A percentile compares a stretch with the other conserved stretches of the same genome.
Evolutionary conservation across 2,329 filamentous ascomycete species (phyloP).

Genomic region (Arthrobotrys iridis): DNA sequence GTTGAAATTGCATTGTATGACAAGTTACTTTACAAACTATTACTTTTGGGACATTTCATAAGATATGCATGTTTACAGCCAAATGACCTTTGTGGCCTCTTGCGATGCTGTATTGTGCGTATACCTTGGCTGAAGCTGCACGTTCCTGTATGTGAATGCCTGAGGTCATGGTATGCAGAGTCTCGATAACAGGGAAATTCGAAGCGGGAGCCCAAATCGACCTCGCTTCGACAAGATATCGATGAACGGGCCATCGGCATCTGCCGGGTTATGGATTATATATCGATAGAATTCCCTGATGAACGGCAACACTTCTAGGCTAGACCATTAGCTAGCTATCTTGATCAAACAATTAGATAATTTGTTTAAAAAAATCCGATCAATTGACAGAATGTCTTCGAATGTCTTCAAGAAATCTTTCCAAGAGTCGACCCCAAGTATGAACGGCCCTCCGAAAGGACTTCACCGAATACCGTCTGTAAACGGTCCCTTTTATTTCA

Average conservation of each 20-base stretch:
- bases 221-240: no score
- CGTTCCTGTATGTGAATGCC: constrained; percentile 5
- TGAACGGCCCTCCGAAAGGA: background rate
- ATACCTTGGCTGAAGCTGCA: background rate
- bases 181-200: background rate
- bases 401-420: background rate
- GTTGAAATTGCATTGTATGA: background rate
- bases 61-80: background rate
- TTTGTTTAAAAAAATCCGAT: no score
- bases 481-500: constrained; percentile 18
- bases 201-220: no score
- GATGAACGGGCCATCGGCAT: background rate
- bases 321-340: no score
- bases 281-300: background rate
- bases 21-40: background rate
- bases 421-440: background rate
- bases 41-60: background rate
- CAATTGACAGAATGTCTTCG: no score
- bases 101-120: background rate
- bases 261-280: background rate
- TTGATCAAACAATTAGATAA: no score
- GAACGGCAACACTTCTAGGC: no score
- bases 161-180: background rate
- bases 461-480: constrained; percentile 25
- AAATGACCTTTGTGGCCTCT: background rate